phyloP scores from a whole-genome alignment of 352 stramenopile species.

The Pythium aristosporum region DNA sequence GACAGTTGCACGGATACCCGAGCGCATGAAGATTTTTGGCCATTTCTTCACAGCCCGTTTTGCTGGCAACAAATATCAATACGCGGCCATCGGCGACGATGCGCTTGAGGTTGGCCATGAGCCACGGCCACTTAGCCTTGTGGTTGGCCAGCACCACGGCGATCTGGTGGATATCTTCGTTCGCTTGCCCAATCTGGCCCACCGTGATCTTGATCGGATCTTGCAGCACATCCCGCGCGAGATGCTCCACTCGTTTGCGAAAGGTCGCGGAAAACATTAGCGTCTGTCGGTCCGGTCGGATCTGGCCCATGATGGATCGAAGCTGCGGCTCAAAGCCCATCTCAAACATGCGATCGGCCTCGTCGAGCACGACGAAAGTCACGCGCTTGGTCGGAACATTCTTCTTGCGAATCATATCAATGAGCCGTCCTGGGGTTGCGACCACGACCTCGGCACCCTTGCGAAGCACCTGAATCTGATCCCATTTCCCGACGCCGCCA shows the following conservation, averaged over 20 bases:
- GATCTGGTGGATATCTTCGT: slow-evolving; percentile 88
- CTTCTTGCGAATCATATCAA: slow-evolving; percentile 84
- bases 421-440: slow-evolving; percentile 74
- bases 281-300: slow-evolving; percentile 83
- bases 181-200: slow-evolving; percentile 78
- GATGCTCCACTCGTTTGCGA: slow-evolving; percentile 56
- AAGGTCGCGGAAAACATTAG: slow-evolving; percentile 90
- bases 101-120: slow-evolving; percentile 55
- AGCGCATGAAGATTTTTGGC: slow-evolving; percentile 59
- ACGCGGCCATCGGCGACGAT: slow-evolving; percentile 75
- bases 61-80: slow-evolving; percentile 86
- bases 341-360: slow-evolving; percentile 90
- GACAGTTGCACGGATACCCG: slow-evolving; percentile 38
- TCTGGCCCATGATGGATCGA: slow-evolving; percentile 76
- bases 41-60: slow-evolving; percentile 83
- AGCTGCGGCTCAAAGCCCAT: slow-evolving; percentile 88
- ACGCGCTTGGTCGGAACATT: slow-evolving; percentile 60
- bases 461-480: slow-evolving; percentile 74
- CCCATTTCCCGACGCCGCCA: slow-evolving; percentile 81
- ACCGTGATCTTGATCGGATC: slow-evolving; percentile 85
- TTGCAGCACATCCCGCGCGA: slow-evolving; percentile 78
- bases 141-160: slow-evolving; percentile 73
- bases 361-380: slow-evolving; percentile 87
- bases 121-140: slow-evolving; percentile 86
- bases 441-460: slow-evolving; percentile 78